phyloP scores from a whole-genome alignment of 768 basidiomycete species.

The Pleurotus sapidus region DNA sequence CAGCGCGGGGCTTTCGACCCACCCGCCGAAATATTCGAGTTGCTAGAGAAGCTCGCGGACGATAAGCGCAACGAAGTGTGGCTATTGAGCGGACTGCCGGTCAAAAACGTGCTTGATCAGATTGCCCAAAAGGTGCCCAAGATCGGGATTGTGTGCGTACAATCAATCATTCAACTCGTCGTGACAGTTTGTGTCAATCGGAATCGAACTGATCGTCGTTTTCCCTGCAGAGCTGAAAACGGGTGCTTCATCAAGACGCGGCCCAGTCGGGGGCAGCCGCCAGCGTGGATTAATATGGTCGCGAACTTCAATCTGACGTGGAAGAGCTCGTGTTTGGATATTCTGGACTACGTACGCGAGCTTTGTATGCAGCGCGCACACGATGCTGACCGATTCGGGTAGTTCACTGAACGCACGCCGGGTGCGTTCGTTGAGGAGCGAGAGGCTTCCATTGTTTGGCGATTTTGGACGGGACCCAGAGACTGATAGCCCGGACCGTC shows the following conservation, averaged over 20 bases:
- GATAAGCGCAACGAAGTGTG: conserved; percentile 76
- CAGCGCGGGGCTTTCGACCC: conserved; percentile 19
- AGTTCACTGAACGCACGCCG: conserved; percentile 90
- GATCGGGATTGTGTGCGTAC: conserved; percentile 72
- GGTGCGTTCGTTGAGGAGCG: conserved; percentile 84
- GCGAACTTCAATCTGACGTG: conserved; percentile 75
- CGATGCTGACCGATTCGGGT: conserved; percentile 1
- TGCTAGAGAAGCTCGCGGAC: conserved; percentile 56
- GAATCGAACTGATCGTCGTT: neutral
- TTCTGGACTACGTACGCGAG: conserved; percentile 66
- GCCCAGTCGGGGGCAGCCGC: conserved; percentile 13
- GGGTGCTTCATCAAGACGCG: conserved; percentile 79
- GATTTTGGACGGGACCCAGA: conserved; percentile 69
- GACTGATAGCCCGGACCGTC: conserved; percentile 52
- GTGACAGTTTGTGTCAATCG: neutral
- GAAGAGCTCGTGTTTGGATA: conserved; percentile 80
- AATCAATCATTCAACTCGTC: neutral
- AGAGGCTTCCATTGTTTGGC: conserved; percentile 80
- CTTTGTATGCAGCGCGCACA: neutral
- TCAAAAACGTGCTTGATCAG: conserved; percentile 60
- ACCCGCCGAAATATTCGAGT: conserved; percentile 38
- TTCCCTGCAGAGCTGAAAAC: conserved; percentile 67
- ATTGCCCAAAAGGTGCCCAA: conserved; percentile 59
- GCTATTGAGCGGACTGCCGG: conserved; percentile 73
- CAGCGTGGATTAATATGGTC: conserved; percentile 80